phyloP scores from a whole-genome alignment of 495 filamentous ascomycete species.

The Talaromyces wortmannii region DNA sequence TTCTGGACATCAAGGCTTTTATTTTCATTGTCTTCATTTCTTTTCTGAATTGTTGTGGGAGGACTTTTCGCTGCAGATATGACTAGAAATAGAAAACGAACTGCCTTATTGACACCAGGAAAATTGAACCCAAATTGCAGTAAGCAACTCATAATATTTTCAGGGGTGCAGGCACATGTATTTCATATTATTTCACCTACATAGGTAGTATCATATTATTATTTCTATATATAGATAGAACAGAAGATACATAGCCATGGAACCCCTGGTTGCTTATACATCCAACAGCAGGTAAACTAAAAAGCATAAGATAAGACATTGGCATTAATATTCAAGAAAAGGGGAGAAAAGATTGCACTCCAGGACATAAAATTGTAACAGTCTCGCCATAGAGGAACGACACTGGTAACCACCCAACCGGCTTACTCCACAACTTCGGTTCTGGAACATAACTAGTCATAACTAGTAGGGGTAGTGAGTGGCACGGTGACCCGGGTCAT shows the following conservation, averaged over 20 bases:
- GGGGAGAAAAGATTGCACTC: neutral
- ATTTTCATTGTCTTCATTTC: neutral
- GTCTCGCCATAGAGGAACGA: neutral
- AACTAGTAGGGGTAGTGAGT: too few species aligned
- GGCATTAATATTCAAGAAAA: neutral
- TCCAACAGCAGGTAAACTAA: neutral
- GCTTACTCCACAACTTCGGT: neutral
- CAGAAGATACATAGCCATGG: too few species aligned
- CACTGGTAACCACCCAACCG: too few species aligned
- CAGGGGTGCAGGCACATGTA: too few species aligned
- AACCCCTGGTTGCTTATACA: neutral
- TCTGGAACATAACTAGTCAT: too few species aligned
- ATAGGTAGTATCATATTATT: too few species aligned
- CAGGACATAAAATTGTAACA: too few species aligned
- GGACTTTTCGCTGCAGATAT: neutral
- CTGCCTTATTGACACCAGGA: conserved; percentile 37
- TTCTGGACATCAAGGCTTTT: neutral
- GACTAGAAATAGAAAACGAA: neutral
- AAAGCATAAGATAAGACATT: neutral
- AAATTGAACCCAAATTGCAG: conserved; percentile 17
- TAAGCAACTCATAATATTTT: too few species aligned
- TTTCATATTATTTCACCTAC: too few species aligned
- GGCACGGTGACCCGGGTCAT: neutral
- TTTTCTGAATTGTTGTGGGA: neutral
- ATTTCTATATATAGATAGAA: too few species aligned